A percentile compares a stretch with the other conserved stretches of the same genome.
Conservation (phyloP, 371 early-diverging fungal species). For the Mucor piriformis region DNA sequence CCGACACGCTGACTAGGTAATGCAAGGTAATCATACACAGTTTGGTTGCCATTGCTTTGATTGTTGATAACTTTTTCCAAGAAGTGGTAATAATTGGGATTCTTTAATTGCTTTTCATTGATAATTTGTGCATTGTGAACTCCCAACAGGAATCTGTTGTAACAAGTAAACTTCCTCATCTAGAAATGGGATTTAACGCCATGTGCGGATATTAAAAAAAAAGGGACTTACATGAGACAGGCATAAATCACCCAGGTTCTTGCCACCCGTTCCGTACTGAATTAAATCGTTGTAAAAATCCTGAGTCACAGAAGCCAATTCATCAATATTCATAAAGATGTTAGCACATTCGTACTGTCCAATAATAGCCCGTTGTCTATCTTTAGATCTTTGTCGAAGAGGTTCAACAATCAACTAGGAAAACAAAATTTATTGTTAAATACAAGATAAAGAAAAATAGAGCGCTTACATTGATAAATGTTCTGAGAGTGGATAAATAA, state of each 20-base stretch:
- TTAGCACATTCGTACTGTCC: conserved; percentile 27
- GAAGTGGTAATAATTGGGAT: conserved; percentile 13
- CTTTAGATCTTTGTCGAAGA: conserved; percentile 20
- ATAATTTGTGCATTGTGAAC: conserved; percentile 21
- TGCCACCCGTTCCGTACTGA: neutral
- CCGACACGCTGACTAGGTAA: conserved; percentile 46
- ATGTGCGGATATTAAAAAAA: too few species aligned
- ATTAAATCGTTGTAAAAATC: conserved; percentile 20
- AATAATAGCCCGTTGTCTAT: conserved; percentile 23
- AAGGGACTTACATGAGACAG: conserved; percentile 18
- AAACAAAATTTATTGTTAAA: neutral
- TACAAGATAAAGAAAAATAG: neutral
- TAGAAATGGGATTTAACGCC: neutral
- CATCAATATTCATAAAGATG: conserved; percentile 34
- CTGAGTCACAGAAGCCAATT: conserved; percentile 20
- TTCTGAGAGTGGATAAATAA: conserved; percentile 19
- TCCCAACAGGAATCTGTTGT: conserved; percentile 27
- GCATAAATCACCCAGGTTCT: conserved; percentile 24
- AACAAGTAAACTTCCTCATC: conserved; percentile 23
- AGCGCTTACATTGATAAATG: conserved; percentile 20
- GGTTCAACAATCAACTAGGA: conserved; percentile 25
- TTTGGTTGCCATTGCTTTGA: conserved; percentile 21
- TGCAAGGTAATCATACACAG: conserved; percentile 27
- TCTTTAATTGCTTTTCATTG: conserved; percentile 27
- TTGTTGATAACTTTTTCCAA: conserved; percentile 16